Evolutionary conservation across 2,329 filamentous ascomycete genomes (phyloP), one percentile per base, ranked within the genome.

Genomic region (Alternaria dauci): DNA sequence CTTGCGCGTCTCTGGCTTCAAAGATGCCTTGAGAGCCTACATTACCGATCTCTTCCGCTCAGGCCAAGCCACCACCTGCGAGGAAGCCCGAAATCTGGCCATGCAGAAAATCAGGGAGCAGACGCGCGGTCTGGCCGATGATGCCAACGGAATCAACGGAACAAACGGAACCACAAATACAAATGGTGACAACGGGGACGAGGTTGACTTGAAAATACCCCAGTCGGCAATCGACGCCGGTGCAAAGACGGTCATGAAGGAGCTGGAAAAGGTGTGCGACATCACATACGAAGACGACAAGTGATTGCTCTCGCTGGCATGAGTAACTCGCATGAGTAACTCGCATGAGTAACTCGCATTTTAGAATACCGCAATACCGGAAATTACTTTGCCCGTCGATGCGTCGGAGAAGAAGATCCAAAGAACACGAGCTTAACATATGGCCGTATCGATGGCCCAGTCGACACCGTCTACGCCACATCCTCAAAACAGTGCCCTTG

Each of bases 1-100:
- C 23, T 81, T 89, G 11, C 83, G 86, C 68, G 81, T 84, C 54
- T 77, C 80, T n/a, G 86, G 86, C 67, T 89, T 87, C 86, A 84
- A 84, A 42, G 82, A 86, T 67, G 80, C 81, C 28, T 80, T 89
- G 61, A 83, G 83, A 58, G 79, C 78, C 47, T 83, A 88, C 61
- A 81, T 86, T 18, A 82, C 83, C 47, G 80, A 85, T 57, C 81
- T 89, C 41, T 83, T 89, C 55, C 84, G 86, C 66, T 84, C 82
- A 26, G 86, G 86, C 47, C 83, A 86, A 55, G 86, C 84, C 70
- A 82, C 82, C 56, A 86, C 82, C 32, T 86, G 85, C 66, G 83
- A 85, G 54, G 85, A 89, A 55, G 80, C 88, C 44, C 80, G 86
- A 73, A 81, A 80, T 18, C 80, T 82, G 30, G 83, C 89, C 14